Evolutionary conservation across 2,329 filamentous ascomycete genomes (phyloP).

Genomic region (Emmonsia crescens): DNA sequence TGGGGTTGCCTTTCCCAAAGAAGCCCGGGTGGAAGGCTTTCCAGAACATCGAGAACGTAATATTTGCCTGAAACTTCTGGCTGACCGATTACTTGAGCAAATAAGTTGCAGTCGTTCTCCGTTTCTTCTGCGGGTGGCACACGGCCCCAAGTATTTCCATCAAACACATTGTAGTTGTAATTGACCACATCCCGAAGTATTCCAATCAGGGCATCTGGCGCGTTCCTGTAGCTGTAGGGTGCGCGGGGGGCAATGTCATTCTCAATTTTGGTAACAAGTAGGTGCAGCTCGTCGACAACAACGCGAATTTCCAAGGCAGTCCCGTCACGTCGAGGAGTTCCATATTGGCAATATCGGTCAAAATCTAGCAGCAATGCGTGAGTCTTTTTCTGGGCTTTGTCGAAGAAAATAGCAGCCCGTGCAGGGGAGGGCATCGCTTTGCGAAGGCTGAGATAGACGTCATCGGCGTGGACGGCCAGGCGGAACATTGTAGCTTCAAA

Average conservation of each 20-base stretch:
- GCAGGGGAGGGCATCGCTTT: conserved; percentile 32
- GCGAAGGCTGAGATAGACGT: conserved; percentile 31
- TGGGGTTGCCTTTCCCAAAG: conserved; percentile 22
- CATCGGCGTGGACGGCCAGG: conserved; percentile 34
- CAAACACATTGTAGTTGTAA: conserved; percentile 31
- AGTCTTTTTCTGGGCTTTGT: conserved; percentile 30
- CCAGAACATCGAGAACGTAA: conserved; percentile 33
- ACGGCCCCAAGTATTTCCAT: conserved; percentile 26
- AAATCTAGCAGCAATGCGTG: conserved; percentile 29
- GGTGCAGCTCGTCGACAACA: conserved; percentile 24
- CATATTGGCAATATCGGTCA: conserved; percentile 29
- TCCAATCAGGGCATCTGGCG: conserved; percentile 28
- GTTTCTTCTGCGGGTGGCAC: conserved; percentile 26
- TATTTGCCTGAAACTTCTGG: conserved; percentile 15
- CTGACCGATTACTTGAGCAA: conserved; percentile 30
- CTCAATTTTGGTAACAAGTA: conserved; percentile 22
- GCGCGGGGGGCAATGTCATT: conserved; percentile 24
- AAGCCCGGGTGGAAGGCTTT: conserved; percentile 21
- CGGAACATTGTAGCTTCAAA: conserved; percentile 37
- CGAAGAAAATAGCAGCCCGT: conserved; percentile 34
- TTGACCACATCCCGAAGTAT: conserved; percentile 28
- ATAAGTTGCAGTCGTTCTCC: conserved; percentile 33
- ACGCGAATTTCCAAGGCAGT: conserved; percentile 20
- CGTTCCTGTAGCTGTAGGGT: conserved; percentile 28
- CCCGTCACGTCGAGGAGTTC: conserved; percentile 16